Conservation (phyloP, 129 eudicot genomes). For the Oenanthe sinensis region DNA sequence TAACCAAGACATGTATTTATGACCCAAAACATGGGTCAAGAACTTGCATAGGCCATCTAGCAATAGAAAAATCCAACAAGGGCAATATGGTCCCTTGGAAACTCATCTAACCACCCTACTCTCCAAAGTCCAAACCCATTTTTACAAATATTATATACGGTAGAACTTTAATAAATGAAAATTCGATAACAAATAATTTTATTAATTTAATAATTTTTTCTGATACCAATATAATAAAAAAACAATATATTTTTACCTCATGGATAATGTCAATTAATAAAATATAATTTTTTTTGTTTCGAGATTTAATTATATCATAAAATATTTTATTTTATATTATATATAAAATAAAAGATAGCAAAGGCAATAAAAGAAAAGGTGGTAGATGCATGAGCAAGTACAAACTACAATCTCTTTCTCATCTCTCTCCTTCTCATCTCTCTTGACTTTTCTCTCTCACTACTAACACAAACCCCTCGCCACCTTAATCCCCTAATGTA, state of each 20-base stretch:
- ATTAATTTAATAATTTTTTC: no score
- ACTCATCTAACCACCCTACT: background rate
- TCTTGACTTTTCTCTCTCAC: conserved; percentile 5
- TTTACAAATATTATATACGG: background rate
- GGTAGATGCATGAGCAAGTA: conserved; percentile 17
- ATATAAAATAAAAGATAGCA: background rate
- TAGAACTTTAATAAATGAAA: no score
- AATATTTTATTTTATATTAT: background rate
- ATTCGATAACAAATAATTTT: no score
- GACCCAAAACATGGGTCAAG: background rate
- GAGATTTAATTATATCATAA: no score
- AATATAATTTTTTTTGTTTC: no score
- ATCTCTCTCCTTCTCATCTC: conserved; percentile 7
- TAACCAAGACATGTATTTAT: background rate
- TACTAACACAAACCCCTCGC: background rate
- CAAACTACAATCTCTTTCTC: conserved; percentile 4
- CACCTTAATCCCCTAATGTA: conserved; percentile 8
- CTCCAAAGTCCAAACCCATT: background rate
- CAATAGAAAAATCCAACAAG: background rate
- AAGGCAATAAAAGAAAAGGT: conserved; percentile 4
- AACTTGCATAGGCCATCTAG: background rate
- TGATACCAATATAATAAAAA: no score
- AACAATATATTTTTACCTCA: no score
- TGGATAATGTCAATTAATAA: no score
- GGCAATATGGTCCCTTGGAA: conserved; percentile 1